These are phyloP conservation scores for Xylariaceae sp. DNA, from an alignment of 2,329 filamentous ascomycete genomes.

Conservation along the genomic window DNA sequence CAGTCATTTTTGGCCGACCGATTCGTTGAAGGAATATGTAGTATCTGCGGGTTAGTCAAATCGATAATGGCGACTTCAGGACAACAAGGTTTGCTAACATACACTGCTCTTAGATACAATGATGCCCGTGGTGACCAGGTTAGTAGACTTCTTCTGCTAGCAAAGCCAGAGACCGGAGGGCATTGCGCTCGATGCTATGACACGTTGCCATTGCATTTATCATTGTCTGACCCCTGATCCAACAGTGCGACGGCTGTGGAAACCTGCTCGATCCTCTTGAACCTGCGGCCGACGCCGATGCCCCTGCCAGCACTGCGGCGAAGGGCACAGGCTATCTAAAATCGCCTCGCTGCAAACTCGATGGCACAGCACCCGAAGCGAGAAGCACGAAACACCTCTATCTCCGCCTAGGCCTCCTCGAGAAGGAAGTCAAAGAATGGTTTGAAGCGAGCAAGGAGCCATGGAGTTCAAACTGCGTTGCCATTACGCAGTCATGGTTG, in stretches of 20 bases:
- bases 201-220: neutral
- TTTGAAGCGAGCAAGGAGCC: constrained; percentile 66
- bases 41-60: constrained; percentile 55
- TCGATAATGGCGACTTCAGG: neutral
- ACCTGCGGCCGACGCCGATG: constrained; percentile 34
- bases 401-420: constrained; percentile 77
- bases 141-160: constrained; percentile 1
- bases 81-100: neutral
- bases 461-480: constrained; percentile 70
- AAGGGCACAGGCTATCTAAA: constrained; percentile 39
- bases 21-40: constrained; percentile 39
- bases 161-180: neutral
- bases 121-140: constrained; percentile 48
- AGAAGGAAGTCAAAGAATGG: constrained; percentile 73
- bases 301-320: constrained; percentile 23
- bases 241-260: constrained; percentile 64
- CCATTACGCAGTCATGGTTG: constrained; percentile 76
- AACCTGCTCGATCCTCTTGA: constrained; percentile 66
- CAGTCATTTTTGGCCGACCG: constrained; percentile 76
- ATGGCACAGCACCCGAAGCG: constrained; percentile 72
- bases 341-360: constrained; percentile 68
- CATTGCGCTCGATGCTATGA: neutral
- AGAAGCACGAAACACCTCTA: constrained; percentile 87
- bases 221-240: neutral
- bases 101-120: neutral